Conservation (phyloP, 2,329 filamentous ascomycete genomes). For the Fusarium setosum region DNA sequence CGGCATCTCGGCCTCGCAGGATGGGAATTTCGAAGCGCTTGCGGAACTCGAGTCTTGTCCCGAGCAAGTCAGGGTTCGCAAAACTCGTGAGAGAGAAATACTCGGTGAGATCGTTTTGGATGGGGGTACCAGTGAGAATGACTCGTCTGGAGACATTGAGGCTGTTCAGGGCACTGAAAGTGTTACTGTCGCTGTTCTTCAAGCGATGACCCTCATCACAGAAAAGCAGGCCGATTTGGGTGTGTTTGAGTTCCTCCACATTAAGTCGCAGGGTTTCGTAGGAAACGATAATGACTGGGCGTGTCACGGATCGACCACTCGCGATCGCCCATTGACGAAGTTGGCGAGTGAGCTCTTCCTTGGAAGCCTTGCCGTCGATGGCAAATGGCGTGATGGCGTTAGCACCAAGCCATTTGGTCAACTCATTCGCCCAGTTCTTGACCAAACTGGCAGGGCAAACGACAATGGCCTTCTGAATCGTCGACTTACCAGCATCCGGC, state of each 20-base stretch:
- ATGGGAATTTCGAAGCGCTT: conserved; percentile 96
- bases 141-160: conserved; percentile 92
- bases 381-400: conserved; percentile 94
- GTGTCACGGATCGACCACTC: conserved; percentile 86
- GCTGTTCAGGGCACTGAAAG: conserved; percentile 89
- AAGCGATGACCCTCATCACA: conserved; percentile 97
- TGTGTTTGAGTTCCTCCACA: conserved; percentile 88
- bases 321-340: conserved; percentile 95
- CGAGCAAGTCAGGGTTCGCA: conserved; percentile 92
- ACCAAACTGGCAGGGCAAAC: conserved; percentile 97
- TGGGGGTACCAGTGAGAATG: conserved; percentile 95
- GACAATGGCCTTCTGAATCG: conserved; percentile 96
- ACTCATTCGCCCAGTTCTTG: conserved; percentile 97
- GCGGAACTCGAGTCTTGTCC: conserved; percentile 89
- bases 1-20: conserved; percentile 88
- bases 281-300: conserved; percentile 96
- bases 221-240: conserved; percentile 89
- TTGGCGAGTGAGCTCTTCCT: conserved; percentile 90
- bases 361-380: conserved; percentile 95
- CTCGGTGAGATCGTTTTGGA: conserved; percentile 98
- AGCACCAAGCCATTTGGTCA: conserved; percentile 94
- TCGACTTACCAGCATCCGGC: conserved; percentile 91
- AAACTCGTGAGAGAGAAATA: conserved; percentile 98
- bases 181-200: conserved; percentile 97
- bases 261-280: conserved; percentile 96